phyloP scores from a whole-genome alignment of 2,329 filamentous ascomycete species.

The Fusarium sp. region DNA sequence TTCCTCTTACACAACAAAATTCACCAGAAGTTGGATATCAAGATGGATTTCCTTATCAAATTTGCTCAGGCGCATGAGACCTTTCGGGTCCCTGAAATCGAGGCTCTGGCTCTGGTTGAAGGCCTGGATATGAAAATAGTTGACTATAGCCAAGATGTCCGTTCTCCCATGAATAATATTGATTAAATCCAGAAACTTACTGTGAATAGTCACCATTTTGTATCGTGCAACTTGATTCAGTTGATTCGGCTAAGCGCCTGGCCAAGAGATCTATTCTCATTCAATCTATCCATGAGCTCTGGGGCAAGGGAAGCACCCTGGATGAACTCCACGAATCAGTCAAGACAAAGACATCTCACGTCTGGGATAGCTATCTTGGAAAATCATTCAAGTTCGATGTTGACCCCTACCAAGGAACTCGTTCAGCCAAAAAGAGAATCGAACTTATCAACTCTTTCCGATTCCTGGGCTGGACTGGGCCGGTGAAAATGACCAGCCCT shows the following conservation, averaged over 20 bases:
- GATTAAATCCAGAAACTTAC: constrained; percentile 37
- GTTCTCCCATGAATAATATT: constrained; percentile 47
- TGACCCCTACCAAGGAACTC: constrained; percentile 83
- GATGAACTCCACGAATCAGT: constrained; percentile 76
- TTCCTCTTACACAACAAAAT: background rate
- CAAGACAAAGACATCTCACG: constrained; percentile 65
- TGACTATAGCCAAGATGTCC: constrained; percentile 79
- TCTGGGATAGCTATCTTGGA: constrained; percentile 74
- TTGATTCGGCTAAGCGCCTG: constrained; percentile 72
- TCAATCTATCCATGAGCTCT: constrained; percentile 88
- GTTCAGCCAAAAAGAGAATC: constrained; percentile 71
- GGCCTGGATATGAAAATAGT: constrained; percentile 76
- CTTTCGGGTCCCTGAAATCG: constrained; percentile 87
- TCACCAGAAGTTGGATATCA: constrained; percentile 2
- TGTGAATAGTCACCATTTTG: constrained; percentile 82
- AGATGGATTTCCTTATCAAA: constrained; percentile 85
- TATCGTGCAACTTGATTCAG: constrained; percentile 75
- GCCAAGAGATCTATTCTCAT: constrained; percentile 83
- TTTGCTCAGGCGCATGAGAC: constrained; percentile 90
- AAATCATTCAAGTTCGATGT: constrained; percentile 85
- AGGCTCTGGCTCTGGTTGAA: constrained; percentile 79
- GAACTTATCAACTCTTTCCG: constrained; percentile 83
- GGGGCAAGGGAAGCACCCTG: constrained; percentile 79
- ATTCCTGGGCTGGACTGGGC: constrained; percentile 82
- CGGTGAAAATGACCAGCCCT: constrained; percentile 79